These are phyloP conservation scores for Conidiobolus incongruus DNA, from an alignment of 371 early-diverging fungal genomes.

Conservation along the genomic window DNA sequence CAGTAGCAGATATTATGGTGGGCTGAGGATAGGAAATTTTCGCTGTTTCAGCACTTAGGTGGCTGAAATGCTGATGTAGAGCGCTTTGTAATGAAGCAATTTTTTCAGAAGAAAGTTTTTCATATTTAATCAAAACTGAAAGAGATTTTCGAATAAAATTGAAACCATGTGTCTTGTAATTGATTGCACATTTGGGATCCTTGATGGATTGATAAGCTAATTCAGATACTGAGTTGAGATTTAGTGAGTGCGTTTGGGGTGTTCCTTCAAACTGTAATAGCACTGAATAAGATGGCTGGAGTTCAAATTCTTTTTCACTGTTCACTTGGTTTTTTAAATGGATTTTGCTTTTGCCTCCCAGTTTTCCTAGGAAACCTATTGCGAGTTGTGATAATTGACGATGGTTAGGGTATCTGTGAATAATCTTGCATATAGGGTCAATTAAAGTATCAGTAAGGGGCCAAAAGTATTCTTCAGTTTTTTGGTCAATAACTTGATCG, in stretches of 20 bases:
- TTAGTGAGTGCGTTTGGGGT: constrained; percentile 19
- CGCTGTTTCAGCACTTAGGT: no score
- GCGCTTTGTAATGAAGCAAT: no score
- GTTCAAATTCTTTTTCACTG: no score
- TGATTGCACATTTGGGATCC: constrained; percentile 19
- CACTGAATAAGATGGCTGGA: background rate
- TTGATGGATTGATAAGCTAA: constrained; percentile 29
- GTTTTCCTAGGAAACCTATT: constrained; percentile 86
- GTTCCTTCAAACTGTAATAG: constrained; percentile 24
- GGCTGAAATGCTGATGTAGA: no score
- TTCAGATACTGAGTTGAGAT: constrained; percentile 23
- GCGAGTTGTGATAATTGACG: constrained; percentile 64
- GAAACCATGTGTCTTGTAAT: constrained; percentile 39
- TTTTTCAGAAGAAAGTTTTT: constrained; percentile 22
- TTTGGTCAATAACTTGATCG: constrained; percentile 92
- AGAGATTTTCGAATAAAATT: constrained; percentile 19
- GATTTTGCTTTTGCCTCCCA: constrained; percentile 78
- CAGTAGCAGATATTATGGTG: no score
- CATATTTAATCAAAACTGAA: background rate
- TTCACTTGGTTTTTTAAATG: constrained; percentile 33
- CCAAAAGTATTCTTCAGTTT: constrained; percentile 85
- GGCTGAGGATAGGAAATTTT: no score
- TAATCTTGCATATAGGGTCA: constrained; percentile 74
- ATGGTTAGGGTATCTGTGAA: constrained; percentile 67
- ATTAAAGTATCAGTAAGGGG: constrained; percentile 87